Evolutionary conservation across 1,284 basidiomycete species (phyloP).

Genomic region (Rhodotorula sp.): DNA sequence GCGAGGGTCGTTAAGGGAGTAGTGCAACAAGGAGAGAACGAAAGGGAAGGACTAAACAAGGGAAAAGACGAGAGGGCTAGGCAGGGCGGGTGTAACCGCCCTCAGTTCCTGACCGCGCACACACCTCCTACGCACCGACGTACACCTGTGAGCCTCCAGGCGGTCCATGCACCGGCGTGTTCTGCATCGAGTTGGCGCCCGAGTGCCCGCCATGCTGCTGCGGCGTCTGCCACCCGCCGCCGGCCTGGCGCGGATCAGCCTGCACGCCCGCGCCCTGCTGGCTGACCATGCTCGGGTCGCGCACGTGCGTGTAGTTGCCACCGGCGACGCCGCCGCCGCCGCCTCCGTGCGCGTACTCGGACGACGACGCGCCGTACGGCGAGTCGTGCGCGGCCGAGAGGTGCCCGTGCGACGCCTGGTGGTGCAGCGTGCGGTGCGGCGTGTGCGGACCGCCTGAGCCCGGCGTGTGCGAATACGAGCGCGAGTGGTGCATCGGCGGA

Average conservation of each 20-base stretch:
- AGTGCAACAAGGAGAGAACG: neutral
- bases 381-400: conserved; percentile 5
- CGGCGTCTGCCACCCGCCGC: conserved; percentile 15
- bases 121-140: too few relatives aligned
- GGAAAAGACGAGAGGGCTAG: neutral
- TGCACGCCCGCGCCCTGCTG: too few relatives aligned
- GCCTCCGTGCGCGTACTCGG: neutral
- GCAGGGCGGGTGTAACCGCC: neutral
- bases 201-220: too few relatives aligned
- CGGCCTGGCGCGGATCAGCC: neutral
- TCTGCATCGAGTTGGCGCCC: too few relatives aligned
- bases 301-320: conserved; percentile 23
- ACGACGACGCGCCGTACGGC: neutral
- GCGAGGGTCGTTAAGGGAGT: neutral
- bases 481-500: conserved; percentile 5
- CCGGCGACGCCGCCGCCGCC: neutral
- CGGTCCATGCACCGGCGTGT: too few relatives aligned
- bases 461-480: conserved; percentile 10
- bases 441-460: neutral
- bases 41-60: neutral
- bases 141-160: too few relatives aligned
- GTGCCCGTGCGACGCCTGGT: conserved; percentile 24
- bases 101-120: neutral
- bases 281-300: conserved; percentile 2
- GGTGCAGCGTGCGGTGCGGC: conserved; percentile 27